A percentile compares a stretch with the other conserved stretches of the same genome.
Evolutionary conservation across 768 basidiomycete species (phyloP).

Genomic region (Termitomyces sp.): DNA sequence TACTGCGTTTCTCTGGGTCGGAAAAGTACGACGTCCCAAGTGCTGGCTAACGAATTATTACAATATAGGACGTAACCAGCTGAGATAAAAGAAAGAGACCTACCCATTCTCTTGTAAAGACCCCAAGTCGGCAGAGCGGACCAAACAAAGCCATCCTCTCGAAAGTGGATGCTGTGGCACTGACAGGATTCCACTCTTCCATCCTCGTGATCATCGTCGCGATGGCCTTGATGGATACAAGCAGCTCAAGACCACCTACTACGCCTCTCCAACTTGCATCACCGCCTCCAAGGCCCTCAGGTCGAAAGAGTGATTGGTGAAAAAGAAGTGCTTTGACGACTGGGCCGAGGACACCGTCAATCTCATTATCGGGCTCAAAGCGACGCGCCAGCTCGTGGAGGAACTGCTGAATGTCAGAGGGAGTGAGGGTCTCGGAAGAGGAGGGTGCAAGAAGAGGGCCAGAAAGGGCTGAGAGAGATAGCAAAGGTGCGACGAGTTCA

Average conservation of each 20-base stretch:
- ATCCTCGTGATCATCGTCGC: constrained; percentile 75
- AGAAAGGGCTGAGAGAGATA: constrained; percentile 66
- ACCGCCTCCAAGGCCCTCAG: constrained; percentile 65
- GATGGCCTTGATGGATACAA: constrained; percentile 78
- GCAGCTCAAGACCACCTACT: constrained; percentile 70
- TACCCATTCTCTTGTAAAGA: constrained; percentile 90
- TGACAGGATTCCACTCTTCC: constrained; percentile 64
- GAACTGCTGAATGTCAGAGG: constrained; percentile 72
- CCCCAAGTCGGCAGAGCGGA: constrained; percentile 75
- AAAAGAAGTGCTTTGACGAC: constrained; percentile 58
- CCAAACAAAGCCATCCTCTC: constrained; percentile 73
- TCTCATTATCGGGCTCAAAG: constrained; percentile 74
- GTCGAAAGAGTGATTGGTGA: constrained; percentile 56
- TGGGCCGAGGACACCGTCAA: constrained; percentile 75
- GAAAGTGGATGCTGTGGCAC: constrained; percentile 54
- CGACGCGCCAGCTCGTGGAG: constrained; percentile 78
- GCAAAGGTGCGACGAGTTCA: constrained; percentile 79
- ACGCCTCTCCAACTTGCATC: constrained; percentile 86
- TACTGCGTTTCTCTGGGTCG: constrained; percentile 69
- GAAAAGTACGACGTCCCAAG: constrained; percentile 81
- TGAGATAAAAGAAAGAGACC: constrained; percentile 16
- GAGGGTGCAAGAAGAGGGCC: constrained; percentile 54
- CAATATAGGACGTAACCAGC: constrained; percentile 3
- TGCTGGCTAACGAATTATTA: constrained; percentile 45
- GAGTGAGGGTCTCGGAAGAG: constrained; percentile 43